Evolutionary conservation across 768 basidiomycete species (phyloP), one percentile per base, ranked within the genome.

Genomic region (Xerocomus potaroensis): DNA sequence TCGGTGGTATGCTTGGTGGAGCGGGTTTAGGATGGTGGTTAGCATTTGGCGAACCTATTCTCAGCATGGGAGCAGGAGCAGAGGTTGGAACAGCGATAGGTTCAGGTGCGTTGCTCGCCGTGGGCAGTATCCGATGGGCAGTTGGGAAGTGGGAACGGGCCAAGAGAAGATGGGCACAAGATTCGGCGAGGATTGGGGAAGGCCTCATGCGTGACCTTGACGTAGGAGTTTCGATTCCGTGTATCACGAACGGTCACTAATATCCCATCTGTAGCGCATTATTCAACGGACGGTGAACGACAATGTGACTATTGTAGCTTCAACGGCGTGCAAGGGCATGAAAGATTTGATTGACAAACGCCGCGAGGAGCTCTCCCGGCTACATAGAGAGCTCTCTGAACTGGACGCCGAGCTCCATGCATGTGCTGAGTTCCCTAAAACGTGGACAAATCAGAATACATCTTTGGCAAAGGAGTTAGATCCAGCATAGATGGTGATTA

Each of bases 131-230:
- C 33, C 69, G 84, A 33, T 86, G 83, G 81, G 77, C 75, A 2
- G 70, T 84, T 5, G 76, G 78, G 11, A 71, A 70, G 48, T 90
- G 86, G 84, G 84, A 87, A 47, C 77, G 72, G 53, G 79, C 80
- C 3, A 83, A 84, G 61, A 68, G 64, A 46, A 69, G 67, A 49
- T 91, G 86, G 85, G 76, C 77, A 77, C 72, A 76, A 43, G 85
- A 88, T 59, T 84, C 80, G 72, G 58, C 57, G 16, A 71, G 87
- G 40, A 70, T 87, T 3, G 76, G 78, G 6, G 71, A 80, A 39
- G 83, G 87, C 0, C 68, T 87, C 30, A 72, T 75, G 37, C 71
- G 85, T 36, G 85, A 89, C 63, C 64, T 87, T 18, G 71, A 74
- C 72, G 86, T 83, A 59, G 34, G 72, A 11, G 23, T 42, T 27